phyloP scores from a whole-genome alignment of 768 basidiomycete species.

The Collybia sp. region DNA sequence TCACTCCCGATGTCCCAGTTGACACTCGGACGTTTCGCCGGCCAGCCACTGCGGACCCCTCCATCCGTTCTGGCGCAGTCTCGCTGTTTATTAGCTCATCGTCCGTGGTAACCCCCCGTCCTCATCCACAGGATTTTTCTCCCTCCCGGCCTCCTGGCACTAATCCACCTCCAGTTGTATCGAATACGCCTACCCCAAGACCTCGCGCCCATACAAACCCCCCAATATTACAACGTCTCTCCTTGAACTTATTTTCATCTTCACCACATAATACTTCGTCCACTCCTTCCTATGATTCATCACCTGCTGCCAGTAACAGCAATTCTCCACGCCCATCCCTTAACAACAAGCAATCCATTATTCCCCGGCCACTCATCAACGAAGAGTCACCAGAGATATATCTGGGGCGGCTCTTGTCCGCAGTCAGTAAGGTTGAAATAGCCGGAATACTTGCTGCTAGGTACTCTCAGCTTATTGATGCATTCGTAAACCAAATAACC shows the following conservation, averaged over 20 bases:
- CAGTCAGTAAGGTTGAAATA: slow-evolving; percentile 74
- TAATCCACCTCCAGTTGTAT: too few species aligned
- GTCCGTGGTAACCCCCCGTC: slow-evolving; percentile 6
- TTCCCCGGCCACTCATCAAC: slow-evolving; percentile 45
- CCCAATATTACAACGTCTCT: slow-evolving; percentile 65
- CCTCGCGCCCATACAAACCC: slow-evolving; percentile 58
- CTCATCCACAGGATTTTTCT: slow-evolving; percentile 2
- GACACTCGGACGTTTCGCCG: slow-evolving; percentile 12
- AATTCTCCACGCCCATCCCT: slow-evolving; percentile 42
- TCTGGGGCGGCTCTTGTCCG: slow-evolving; percentile 55
- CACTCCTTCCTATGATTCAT: slow-evolving; percentile 8
- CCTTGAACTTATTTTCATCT: slow-evolving; percentile 57
- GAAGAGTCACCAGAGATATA: slow-evolving; percentile 72
- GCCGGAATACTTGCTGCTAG: slow-evolving; percentile 77
- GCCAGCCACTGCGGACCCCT: slow-evolving; percentile 39
- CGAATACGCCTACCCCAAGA: slow-evolving; percentile 17
- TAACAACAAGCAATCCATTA: slow-evolving; percentile 35
- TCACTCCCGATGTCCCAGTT: too few species aligned
- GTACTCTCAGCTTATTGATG: slow-evolving; percentile 30
- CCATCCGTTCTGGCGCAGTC: not conserved
- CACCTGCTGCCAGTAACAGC: slow-evolving; percentile 13
- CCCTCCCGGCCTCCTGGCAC: slow-evolving; percentile 2
- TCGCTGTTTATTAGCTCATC: too few species aligned
- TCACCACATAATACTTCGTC: slow-evolving; percentile 16
- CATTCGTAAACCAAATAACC: too few species aligned